A percentile compares a stretch with the other conserved stretches of the same genome.
Evolutionary conservation across 1,284 basidiomycete genomes (phyloP).

Genomic region (Farysia itapuensis): DNA sequence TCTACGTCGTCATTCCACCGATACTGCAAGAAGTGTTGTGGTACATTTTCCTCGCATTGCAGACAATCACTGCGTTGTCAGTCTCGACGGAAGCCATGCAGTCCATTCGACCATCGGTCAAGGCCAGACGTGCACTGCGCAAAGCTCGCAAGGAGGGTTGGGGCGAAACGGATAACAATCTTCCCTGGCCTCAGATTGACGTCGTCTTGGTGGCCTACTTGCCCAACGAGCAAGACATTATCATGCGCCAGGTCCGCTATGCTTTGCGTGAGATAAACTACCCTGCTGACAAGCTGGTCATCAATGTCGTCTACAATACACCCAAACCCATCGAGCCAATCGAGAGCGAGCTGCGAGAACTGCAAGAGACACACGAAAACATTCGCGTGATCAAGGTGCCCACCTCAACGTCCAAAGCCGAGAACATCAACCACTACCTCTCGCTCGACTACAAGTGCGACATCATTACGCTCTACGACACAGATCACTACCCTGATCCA

Average conservation of each 20-base stretch:
- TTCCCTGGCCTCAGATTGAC: slow-evolving; percentile 45
- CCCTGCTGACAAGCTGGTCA: slow-evolving; percentile 34
- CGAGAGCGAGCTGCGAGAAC: slow-evolving; percentile 33
- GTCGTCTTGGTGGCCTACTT: slow-evolving; percentile 50
- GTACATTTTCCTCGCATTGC: slow-evolving; percentile 36
- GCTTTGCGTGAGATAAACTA: slow-evolving; percentile 49
- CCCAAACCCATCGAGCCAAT: slow-evolving; percentile 46
- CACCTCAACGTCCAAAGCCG: slow-evolving; percentile 47
- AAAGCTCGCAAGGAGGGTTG: slow-evolving; percentile 38
- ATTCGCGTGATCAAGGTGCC: slow-evolving; percentile 49
- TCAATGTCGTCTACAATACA: slow-evolving; percentile 55
- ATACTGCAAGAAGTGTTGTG: slow-evolving; percentile 39
- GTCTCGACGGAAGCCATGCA: slow-evolving; percentile 49
- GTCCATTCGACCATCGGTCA: slow-evolving; percentile 39
- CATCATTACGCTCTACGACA: slow-evolving; percentile 51
- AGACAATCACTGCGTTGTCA: slow-evolving; percentile 41
- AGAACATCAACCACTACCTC: slow-evolving; percentile 53
- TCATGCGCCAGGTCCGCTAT: slow-evolving; percentile 48
- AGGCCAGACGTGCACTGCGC: slow-evolving; percentile 34
- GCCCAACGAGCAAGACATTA: slow-evolving; percentile 53
- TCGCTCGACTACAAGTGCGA: slow-evolving; percentile 41
- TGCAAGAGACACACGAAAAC: slow-evolving; percentile 28
- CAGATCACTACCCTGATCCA: slow-evolving; percentile 49
- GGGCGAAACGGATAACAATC: slow-evolving; percentile 31
- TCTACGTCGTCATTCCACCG: slow-evolving; percentile 44